Evolutionary conservation across 306 rosid genomes (phyloP).

Genomic region (Bauhinia variegata): DNA sequence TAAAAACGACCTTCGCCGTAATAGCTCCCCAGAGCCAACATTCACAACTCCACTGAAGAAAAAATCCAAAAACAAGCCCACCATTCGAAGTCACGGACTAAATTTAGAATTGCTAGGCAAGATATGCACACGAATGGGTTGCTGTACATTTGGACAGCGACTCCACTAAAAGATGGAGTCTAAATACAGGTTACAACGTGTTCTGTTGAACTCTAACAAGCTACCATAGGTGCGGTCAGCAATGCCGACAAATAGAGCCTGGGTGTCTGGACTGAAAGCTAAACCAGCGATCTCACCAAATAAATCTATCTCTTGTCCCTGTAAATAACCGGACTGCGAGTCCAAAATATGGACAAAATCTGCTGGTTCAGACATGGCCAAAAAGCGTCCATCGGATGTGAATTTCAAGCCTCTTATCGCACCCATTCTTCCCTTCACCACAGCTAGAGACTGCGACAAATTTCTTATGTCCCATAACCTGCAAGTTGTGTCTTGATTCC

Average conservation of each 20-base stretch:
- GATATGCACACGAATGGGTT: slow-evolving; percentile 30
- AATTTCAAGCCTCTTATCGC: slow-evolving; percentile 79
- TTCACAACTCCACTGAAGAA: slow-evolving; percentile 22
- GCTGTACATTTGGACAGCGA: slow-evolving; percentile 25
- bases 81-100: slow-evolving; percentile 8
- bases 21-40: slow-evolving; percentile 26
- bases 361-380: slow-evolving; percentile 96
- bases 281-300: slow-evolving; percentile 93
- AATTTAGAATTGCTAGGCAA: slow-evolving; percentile 1
- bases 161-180: slow-evolving; percentile 54
- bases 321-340: slow-evolving; percentile 55
- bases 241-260: slow-evolving; percentile 78
- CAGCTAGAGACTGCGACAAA: slow-evolving; percentile 68
- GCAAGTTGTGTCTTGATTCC: slow-evolving; percentile 96
- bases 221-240: slow-evolving; percentile 91
- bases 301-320: slow-evolving; percentile 78
- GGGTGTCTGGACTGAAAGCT: slow-evolving; percentile 84
- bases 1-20: slow-evolving; percentile 7
- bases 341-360: slow-evolving; percentile 83
- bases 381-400: slow-evolving; percentile 69
- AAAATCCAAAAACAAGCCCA: too few species aligned
- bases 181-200: slow-evolving; percentile 46
- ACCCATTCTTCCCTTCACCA: slow-evolving; percentile 92
- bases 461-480: slow-evolving; percentile 95
- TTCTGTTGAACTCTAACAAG: slow-evolving; percentile 72